Evolutionary conservation across 1,139 yeast species (phyloP).

Genomic region (Pichia norvegensis): DNA sequence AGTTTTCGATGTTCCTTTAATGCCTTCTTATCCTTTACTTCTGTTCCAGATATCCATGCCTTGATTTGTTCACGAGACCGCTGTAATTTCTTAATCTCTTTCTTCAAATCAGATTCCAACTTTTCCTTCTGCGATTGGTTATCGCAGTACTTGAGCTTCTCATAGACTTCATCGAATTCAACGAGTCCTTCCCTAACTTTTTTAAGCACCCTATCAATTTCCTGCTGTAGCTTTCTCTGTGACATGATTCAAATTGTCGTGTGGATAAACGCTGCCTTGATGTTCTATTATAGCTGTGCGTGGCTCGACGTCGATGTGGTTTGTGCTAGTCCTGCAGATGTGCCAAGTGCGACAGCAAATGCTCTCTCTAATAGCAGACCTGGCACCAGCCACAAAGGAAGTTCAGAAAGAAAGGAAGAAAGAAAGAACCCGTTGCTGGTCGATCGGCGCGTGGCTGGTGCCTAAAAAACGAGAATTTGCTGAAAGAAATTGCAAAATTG

Average conservation of each 20-base stretch:
- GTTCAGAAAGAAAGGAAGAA: no score
- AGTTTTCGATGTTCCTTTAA: constrained; percentile 72
- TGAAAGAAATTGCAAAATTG: no score
- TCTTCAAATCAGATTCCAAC: constrained; percentile 1
- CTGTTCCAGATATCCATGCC: constrained; percentile 89
- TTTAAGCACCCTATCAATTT: constrained; percentile 92
- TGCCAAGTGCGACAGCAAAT: no score
- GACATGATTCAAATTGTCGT: not conserved
- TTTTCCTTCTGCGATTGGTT: constrained; percentile 80
- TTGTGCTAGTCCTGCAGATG: no score
- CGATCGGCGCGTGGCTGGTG: not conserved
- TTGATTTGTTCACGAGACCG: constrained; percentile 66
- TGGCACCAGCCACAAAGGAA: no score
- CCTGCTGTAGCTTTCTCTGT: constrained; percentile 30
- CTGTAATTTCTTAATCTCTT: constrained; percentile 1
- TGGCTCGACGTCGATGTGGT: no score
- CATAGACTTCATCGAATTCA: constrained; percentile 80
- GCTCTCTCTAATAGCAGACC: no score
- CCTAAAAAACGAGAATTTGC: no score
- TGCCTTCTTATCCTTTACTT: constrained; percentile 80
- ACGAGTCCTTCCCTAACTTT: constrained; percentile 91
- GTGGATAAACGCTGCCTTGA: not conserved
- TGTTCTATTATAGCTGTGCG: not conserved
- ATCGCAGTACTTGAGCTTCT: constrained; percentile 74
- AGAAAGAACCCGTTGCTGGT: not conserved